A percentile compares a stretch with the other conserved stretches of the same genome.
Conservation (phyloP, 495 filamentous ascomycete species). For the Neurospora sp. region DNA sequence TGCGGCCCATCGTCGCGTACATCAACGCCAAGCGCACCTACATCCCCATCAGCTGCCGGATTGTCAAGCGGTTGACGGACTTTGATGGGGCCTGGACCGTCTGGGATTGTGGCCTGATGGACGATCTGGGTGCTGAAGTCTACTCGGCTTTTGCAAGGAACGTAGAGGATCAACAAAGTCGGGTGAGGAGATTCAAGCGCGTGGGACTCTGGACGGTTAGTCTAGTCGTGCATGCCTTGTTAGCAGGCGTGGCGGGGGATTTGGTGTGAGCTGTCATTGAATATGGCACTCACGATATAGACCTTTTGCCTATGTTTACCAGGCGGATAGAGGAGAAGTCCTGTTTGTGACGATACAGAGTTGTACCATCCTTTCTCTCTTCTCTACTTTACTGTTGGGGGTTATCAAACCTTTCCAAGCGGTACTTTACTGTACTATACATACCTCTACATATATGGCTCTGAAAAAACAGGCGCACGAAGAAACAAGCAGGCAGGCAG, state of each 20-base stretch:
- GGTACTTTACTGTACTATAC: neutral
- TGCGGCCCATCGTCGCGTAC: slow-evolving; percentile 96
- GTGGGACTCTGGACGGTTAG: slow-evolving; percentile 94
- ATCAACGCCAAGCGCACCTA: slow-evolving; percentile 90
- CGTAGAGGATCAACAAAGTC: slow-evolving; percentile 75
- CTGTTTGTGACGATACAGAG: neutral
- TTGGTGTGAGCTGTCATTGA: slow-evolving; percentile 33
- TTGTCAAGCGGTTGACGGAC: slow-evolving; percentile 76
- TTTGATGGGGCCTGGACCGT: slow-evolving; percentile 96
- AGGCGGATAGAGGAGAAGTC: neutral
- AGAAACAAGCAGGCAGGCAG: neutral
- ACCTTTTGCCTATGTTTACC: neutral
- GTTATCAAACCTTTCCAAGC: neutral
- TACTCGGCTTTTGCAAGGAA: slow-evolving; percentile 87
- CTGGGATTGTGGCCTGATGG: slow-evolving; percentile 89
- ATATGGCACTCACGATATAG: neutral
- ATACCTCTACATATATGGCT: neutral
- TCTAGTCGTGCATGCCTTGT: slow-evolving; percentile 82
- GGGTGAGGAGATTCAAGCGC: slow-evolving; percentile 82
- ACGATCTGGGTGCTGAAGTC: slow-evolving; percentile 87
- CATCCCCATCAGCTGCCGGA: slow-evolving; percentile 88
- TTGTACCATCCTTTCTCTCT: slow-evolving; percentile 1
- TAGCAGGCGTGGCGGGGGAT: slow-evolving; percentile 88
- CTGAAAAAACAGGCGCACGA: neutral
- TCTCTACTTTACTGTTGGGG: neutral